Percentiles rank a stretch among this genome's conserved stretches.
These are phyloP conservation scores for Sporothrix protearum DNA, from an alignment of 2,329 filamentous ascomycete genomes.

Conservation along the genomic window DNA sequence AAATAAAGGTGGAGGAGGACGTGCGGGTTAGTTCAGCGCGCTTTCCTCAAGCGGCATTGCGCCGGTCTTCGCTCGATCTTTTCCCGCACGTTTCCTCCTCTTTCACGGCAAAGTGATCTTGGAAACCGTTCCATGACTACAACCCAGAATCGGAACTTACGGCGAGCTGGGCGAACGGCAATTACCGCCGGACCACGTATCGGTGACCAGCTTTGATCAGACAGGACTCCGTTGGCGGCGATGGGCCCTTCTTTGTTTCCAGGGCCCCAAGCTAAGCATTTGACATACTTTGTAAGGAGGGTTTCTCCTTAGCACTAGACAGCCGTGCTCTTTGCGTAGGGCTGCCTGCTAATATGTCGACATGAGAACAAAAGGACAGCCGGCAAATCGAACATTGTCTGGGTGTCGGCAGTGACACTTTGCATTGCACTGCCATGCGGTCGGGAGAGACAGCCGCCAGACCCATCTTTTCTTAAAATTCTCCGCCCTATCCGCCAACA, in stretches of 20 bases:
- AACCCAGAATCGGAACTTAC: background rate
- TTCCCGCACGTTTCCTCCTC: background rate
- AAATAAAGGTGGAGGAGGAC: background rate
- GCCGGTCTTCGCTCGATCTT: background rate
- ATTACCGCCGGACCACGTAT: background rate
- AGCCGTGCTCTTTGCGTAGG: too few relatives aligned
- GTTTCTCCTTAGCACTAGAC: background rate
- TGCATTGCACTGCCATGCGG: background rate
- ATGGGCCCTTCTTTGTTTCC: background rate
- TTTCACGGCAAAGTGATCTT: too few relatives aligned
- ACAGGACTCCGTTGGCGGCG: background rate
- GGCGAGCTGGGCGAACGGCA: background rate
- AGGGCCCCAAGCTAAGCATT: background rate
- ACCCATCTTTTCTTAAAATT: background rate
- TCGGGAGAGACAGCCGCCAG: background rate
- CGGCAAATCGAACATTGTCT: background rate
- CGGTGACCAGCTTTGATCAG: background rate
- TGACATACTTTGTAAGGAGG: background rate
- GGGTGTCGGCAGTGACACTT: background rate
- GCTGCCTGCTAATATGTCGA: background rate
- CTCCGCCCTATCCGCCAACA: background rate
- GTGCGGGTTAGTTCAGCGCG: background rate
- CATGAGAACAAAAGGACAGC: background rate
- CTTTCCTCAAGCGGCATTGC: background rate
- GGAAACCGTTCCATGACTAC: background rate